A percentile compares a stretch with the other conserved stretches of the same genome.
phyloP scores from a whole-genome alignment of 371 early-diverging fungal genomes.

The Apophysomyces trapeziformis region DNA sequence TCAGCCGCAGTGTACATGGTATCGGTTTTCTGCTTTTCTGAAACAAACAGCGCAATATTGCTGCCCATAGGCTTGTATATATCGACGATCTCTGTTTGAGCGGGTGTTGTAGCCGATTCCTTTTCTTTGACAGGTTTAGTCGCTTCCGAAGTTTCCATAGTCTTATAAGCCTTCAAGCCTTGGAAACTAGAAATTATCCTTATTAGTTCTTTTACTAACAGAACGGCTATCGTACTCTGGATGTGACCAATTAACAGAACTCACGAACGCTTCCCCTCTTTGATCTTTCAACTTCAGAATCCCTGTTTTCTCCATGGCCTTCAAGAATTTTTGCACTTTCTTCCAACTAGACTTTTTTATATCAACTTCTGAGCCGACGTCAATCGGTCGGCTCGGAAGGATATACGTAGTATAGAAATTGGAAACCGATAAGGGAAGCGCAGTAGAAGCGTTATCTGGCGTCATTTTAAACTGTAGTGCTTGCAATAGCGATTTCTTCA shows the following conservation, averaged over 20 bases:
- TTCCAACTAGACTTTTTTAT: constrained; percentile 78
- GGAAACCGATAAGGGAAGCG: constrained; percentile 68
- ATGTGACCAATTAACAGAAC: constrained; percentile 64
- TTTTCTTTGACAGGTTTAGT: constrained; percentile 24
- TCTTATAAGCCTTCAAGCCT: constrained; percentile 35
- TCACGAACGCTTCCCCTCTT: constrained; percentile 64
- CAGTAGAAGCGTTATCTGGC: constrained; percentile 39
- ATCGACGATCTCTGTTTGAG: constrained; percentile 50
- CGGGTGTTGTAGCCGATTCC: constrained; percentile 16
- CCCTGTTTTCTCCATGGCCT: constrained; percentile 68
- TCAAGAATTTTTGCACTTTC: constrained; percentile 75
- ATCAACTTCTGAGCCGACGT: constrained; percentile 59
- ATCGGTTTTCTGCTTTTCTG: constrained; percentile 56
- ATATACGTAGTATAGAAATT: constrained; percentile 68
- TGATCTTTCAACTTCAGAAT: constrained; percentile 72
- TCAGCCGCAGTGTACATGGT: constrained; percentile 57
- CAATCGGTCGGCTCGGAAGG: constrained; percentile 63
- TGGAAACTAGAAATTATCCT: constrained; percentile 25
- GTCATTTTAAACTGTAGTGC: constrained; percentile 67
- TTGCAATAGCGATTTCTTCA: constrained; percentile 65
- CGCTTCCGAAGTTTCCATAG: constrained; percentile 25
- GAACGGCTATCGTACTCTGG: constrained; percentile 20
- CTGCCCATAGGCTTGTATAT: constrained; percentile 57
- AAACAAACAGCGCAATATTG: constrained; percentile 56
- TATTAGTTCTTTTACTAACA: constrained; percentile 5